Evolutionary conservation across 2,329 filamentous ascomycete genomes (phyloP).

Genomic region (Ascochyta koolunga): DNA sequence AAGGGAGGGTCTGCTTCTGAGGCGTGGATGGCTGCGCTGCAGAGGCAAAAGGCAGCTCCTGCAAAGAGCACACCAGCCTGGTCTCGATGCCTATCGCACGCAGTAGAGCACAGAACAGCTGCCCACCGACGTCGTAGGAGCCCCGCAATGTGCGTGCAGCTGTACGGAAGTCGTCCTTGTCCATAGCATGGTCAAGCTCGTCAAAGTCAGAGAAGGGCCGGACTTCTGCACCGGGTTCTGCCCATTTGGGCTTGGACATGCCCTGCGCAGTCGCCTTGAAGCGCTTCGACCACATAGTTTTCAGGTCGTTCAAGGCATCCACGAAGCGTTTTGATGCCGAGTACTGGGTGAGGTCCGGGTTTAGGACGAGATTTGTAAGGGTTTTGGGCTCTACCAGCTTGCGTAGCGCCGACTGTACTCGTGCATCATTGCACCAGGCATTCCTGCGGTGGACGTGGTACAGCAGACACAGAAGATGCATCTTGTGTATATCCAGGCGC

Average conservation of each 20-base stretch:
- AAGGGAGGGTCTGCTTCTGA: constrained; percentile 27
- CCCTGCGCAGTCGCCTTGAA: constrained; percentile 70
- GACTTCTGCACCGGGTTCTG: constrained; percentile 68
- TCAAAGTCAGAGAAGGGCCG: constrained; percentile 55
- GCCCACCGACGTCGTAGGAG: constrained; percentile 86
- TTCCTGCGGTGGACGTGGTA: constrained; percentile 80
- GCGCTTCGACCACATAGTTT: constrained; percentile 69
- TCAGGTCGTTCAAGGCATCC: constrained; percentile 74
- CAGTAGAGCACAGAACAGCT: constrained; percentile 87
- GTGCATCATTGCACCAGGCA: constrained; percentile 81
- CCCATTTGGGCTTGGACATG: constrained; percentile 66
- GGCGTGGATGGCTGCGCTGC: constrained; percentile 40
- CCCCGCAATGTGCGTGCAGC: constrained; percentile 74
- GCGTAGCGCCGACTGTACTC: constrained; percentile 63
- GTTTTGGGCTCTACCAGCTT: constrained; percentile 70
- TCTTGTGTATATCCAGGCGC: constrained; percentile 81
- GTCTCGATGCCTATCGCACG: constrained; percentile 81
- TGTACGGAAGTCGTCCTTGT: constrained; percentile 73
- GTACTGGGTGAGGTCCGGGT: constrained; percentile 72
- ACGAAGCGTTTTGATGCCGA: constrained; percentile 77
- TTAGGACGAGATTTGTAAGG: constrained; percentile 71
- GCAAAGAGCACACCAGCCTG: constrained; percentile 87
- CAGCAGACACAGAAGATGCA: constrained; percentile 82
- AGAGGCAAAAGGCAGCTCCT: constrained; percentile 73
- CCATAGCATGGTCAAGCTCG: constrained; percentile 70